Percentiles rank a stretch among this genome's conserved stretches.
Evolutionary conservation across 306 rosid genomes (phyloP).

Genomic region (barrel medic (Medicago truncatula)): DNA sequence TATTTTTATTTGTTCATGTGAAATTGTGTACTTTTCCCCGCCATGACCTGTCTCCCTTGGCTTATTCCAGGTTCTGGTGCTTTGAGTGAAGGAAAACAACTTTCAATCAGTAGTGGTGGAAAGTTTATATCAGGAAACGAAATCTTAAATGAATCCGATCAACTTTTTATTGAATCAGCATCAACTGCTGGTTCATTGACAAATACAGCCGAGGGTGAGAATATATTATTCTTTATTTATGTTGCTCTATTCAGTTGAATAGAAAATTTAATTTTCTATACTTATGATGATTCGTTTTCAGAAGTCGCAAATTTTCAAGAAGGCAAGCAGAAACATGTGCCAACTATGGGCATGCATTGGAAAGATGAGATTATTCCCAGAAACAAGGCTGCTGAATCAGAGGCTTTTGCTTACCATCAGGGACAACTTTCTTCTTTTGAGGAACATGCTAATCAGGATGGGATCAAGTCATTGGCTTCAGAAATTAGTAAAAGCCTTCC

Average conservation of each 20-base stretch:
- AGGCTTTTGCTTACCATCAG: slow-evolving; percentile 39
- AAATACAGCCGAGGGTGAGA: slow-evolving; percentile 55
- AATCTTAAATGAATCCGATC: slow-evolving; percentile 43
- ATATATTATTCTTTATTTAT: slow-evolving; percentile 10
- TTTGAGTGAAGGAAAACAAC: slow-evolving; percentile 46
- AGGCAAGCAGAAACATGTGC: slow-evolving; percentile 39
- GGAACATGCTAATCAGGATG: slow-evolving; percentile 49
- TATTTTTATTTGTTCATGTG: slow-evolving; percentile 2
- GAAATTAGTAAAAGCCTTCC: slow-evolving; percentile 48
- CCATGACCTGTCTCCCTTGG: slow-evolving; percentile 28
- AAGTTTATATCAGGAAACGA: slow-evolving; percentile 35
- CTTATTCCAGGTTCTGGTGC: slow-evolving; percentile 44
- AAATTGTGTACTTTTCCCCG: neutral
- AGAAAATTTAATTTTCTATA: slow-evolving; percentile 22
- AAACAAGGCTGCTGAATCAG: slow-evolving; percentile 43
- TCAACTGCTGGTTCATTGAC: slow-evolving; percentile 40
- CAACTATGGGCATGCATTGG: slow-evolving; percentile 28
- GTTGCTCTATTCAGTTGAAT: slow-evolving; percentile 16
- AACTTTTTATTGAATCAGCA: slow-evolving; percentile 34
- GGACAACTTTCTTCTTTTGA: slow-evolving; percentile 41
- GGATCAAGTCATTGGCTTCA: slow-evolving; percentile 37
- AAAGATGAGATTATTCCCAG: slow-evolving; percentile 44
- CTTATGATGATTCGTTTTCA: slow-evolving; percentile 38
- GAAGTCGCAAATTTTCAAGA: slow-evolving; percentile 48
- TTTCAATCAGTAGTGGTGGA: slow-evolving; percentile 38